Percentiles rank a stretch among this genome's conserved stretches.
Evolutionary conservation across 495 filamentous ascomycete genomes (phyloP).

Genomic region (Tetracladium setigerum): DNA sequence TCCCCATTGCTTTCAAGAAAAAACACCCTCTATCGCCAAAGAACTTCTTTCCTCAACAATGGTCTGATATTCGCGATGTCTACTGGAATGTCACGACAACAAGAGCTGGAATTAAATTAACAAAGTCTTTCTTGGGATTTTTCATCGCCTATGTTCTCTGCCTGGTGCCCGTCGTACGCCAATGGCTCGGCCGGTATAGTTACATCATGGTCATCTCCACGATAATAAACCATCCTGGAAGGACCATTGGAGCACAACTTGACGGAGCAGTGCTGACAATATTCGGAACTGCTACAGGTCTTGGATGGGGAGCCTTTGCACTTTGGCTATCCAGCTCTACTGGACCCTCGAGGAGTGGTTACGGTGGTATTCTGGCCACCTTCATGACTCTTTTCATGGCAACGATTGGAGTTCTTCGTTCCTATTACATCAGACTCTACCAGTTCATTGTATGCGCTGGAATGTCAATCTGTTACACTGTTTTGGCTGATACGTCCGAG

Average conservation of each 20-base stretch:
- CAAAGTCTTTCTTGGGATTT: constrained; percentile 45
- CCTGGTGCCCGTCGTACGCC: constrained; percentile 34
- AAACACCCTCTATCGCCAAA: constrained; percentile 33
- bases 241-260: constrained; percentile 46
- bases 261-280: constrained; percentile 46
- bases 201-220: constrained; percentile 46
- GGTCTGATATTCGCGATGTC: constrained; percentile 29
- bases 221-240: constrained; percentile 45
- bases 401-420: constrained; percentile 40
- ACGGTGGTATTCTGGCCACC: constrained; percentile 43
- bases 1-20: constrained; percentile 30
- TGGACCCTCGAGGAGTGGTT: constrained; percentile 31
- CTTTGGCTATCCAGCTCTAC: constrained; percentile 44
- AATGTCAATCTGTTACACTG: constrained; percentile 44
- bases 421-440: constrained; percentile 45
- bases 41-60: constrained; percentile 39
- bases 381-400: constrained; percentile 47
- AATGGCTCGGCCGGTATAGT: constrained; percentile 41
- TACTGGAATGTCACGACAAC: constrained; percentile 29
- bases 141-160: constrained; percentile 47
- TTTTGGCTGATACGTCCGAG: constrained; percentile 37
- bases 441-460: constrained; percentile 46
- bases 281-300: constrained; percentile 44
- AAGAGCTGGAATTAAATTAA: constrained; percentile 38
- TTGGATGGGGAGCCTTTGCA: constrained; percentile 46